Evolutionary conservation across 2,329 filamentous ascomycete genomes (phyloP).

Genomic region (Pyrenophora teres): DNA sequence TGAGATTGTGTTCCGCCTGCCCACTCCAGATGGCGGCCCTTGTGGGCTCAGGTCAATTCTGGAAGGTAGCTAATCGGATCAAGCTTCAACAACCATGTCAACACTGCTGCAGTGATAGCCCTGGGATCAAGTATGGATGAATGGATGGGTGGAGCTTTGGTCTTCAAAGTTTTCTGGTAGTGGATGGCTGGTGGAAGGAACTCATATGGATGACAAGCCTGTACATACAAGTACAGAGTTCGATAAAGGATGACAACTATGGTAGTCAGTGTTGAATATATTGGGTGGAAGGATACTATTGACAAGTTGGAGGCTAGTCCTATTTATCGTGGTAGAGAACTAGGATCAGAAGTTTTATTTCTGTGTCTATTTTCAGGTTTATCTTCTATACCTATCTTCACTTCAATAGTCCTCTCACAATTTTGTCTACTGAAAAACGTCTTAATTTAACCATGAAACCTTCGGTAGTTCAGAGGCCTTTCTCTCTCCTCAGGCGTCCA

Average conservation of each 20-base stretch:
- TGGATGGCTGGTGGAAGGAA: background rate
- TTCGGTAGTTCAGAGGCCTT: too few species aligned
- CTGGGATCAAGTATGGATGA: background rate
- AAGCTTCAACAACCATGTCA: background rate
- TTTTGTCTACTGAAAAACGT: too few species aligned
- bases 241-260: background rate
- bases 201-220: background rate
- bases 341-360: too few species aligned
- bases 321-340: too few species aligned
- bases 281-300: too few species aligned
- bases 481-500: too few species aligned
- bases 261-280: too few species aligned
- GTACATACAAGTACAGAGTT: background rate
- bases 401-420: too few species aligned
- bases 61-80: background rate
- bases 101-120: background rate
- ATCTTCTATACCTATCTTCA: too few species aligned
- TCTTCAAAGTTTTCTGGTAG: background rate
- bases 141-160: background rate
- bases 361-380: too few species aligned
- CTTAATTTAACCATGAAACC: too few species aligned
- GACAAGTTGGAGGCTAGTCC: too few species aligned
- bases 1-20: background rate
- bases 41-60: constrained; percentile 1
- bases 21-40: background rate